A percentile compares a stretch with the other conserved stretches of the same genome.
Conservation (phyloP, 2,329 filamentous ascomycete species). For the Ophiosphaerella korrae region DNA sequence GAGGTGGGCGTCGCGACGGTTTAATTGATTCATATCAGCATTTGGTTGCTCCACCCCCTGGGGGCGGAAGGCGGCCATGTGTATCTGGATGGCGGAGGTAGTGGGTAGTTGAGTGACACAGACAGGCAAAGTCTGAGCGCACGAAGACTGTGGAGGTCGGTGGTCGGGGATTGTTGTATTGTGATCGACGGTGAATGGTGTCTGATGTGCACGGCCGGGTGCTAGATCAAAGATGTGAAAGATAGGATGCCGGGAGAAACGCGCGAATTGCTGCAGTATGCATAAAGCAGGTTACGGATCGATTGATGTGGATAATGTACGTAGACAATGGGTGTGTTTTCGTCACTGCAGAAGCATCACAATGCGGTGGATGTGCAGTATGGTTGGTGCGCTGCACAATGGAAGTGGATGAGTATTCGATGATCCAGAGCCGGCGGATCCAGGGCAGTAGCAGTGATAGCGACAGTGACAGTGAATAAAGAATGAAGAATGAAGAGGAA, state of each 20-base stretch:
- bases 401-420: conserved; percentile 6
- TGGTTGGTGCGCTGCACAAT: conserved; percentile 29
- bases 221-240: conserved; percentile 13
- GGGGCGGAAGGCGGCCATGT: conserved; percentile 36
- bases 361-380: conserved; percentile 15
- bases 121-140: conserved; percentile 6
- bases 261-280: conserved; percentile 7
- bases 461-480: background rate
- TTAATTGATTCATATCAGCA: conserved; percentile 7
- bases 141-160: conserved; percentile 2
- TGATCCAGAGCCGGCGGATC: conserved; percentile 1
- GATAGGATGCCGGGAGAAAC: conserved; percentile 9
- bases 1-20: conserved; percentile 27
- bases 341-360: conserved; percentile 40
- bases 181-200: conserved; percentile 9
- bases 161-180: background rate
- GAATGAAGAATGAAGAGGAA: conserved; percentile 6
- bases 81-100: conserved; percentile 10
- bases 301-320: conserved; percentile 26
- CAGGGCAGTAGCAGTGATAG: conserved; percentile 5
- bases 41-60: conserved; percentile 25
- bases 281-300: conserved; percentile 23
- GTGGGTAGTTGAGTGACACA: conserved; percentile 9
- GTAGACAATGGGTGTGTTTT: conserved; percentile 19
- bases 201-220: conserved; percentile 22